These are phyloP conservation scores for Ilex asprella DNA, from an alignment of 257 asterid species.

Conservation along the genomic window DNA sequence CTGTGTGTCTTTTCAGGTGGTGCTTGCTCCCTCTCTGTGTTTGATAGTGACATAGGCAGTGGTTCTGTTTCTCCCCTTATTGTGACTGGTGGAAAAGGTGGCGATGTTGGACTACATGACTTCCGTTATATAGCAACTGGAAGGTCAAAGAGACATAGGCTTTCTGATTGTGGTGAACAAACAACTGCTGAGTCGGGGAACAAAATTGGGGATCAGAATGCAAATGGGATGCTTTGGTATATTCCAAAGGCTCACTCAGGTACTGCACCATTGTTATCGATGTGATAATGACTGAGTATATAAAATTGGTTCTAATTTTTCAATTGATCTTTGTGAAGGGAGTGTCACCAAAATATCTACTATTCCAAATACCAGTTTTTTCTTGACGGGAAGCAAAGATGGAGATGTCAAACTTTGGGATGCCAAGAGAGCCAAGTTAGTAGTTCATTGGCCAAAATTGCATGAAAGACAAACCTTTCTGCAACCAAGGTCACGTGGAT, in stretches of 20 bases:
- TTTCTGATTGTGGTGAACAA: constrained; percentile 52
- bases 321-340: constrained; percentile 41
- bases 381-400: constrained; percentile 98
- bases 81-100: constrained; percentile 89
- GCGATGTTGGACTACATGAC: constrained; percentile 98
- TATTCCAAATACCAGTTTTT: constrained; percentile 83
- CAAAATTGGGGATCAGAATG: constrained; percentile 92
- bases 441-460: constrained; percentile 92
- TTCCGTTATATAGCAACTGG: constrained; percentile 99
- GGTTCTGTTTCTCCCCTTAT: constrained; percentile 92
- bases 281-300: constrained; percentile 7
- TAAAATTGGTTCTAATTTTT: constrained; percentile 20
- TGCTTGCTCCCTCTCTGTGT: constrained; percentile 78
- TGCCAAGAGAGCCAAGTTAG: constrained; percentile 78
- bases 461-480: constrained; percentile 90
- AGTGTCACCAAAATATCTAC: constrained; percentile 80
- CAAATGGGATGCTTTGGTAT: constrained; percentile 99
- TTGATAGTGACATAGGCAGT: constrained; percentile 88
- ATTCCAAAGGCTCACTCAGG: constrained; percentile 99
- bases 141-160: constrained; percentile 80
- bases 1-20: constrained; percentile 58
- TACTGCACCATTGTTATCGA: constrained; percentile 19
- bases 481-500: constrained; percentile 85
- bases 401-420: constrained; percentile 99
- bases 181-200: constrained; percentile 56